Base-by-base conservation (phyloP, 345 rosid genomes). In the Boechera stricta region DNA sequence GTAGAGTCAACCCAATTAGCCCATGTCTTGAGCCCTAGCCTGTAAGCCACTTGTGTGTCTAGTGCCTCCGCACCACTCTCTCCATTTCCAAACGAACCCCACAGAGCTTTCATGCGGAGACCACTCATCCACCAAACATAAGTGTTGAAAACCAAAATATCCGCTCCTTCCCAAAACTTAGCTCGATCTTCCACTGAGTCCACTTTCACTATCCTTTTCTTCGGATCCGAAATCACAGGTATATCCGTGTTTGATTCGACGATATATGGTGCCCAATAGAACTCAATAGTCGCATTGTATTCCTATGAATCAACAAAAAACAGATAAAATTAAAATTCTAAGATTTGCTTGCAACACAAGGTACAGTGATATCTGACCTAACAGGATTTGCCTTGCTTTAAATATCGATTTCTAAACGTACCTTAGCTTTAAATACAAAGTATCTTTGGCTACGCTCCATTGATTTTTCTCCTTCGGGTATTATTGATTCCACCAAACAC, bases 61-160 rank as follows among this genome's bases (percentile, higher is more conserved):
- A 95, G 49, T 12, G 84, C 88, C 73, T 89, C 90, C 0, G 84
- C 92, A 54, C 93, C 94, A 5, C 85, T 87, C 33, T 82, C 80
- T 8, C 96, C 98, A 63, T 95, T 91, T 18, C 84, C 88, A 66
- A 93, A 93, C 1, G 99, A 92, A 68, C 99, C 99, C 87, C 94
- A 95, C 90, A 95, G 79, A 24, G 96, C 74, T 69, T 88, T 95
- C 81, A 88, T 84, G 28, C 66, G 69, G 39, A 81, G 71, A 18
- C 93, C 92, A 77, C 81, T 91, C 97, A 91, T 95, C 99, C 99
- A 95, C 99, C 99, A 95, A 33, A 95, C 90, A 36, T 95, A 95
- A 13, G 91, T 88, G 84, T 95, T 95, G 76, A 95, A 95, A 6
- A 88, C 88, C 6, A 95, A 75, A 62, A 91, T 84, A 80, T 95